Percentiles rank a stretch among this genome's conserved stretches.
Evolutionary conservation across 257 asterid species (phyloP).

Genomic region (Solanum rostratum): DNA sequence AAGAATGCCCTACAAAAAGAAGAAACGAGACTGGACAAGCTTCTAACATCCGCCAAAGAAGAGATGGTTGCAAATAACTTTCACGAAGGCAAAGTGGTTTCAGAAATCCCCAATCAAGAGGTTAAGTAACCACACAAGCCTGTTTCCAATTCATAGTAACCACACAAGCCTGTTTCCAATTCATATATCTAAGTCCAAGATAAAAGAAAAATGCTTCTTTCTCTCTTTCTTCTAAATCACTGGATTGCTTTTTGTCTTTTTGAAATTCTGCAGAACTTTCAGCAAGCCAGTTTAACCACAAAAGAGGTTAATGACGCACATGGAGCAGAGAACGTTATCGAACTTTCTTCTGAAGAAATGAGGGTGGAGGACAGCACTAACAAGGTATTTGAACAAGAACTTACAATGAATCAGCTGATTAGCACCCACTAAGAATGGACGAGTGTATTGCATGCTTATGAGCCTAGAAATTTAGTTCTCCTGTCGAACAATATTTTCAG

Average conservation of each 20-base stretch:
- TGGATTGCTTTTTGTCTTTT: neutral
- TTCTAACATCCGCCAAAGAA: neutral
- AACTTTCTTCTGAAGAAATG: slow-evolving; percentile 6
- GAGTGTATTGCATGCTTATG: neutral
- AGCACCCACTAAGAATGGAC: neutral
- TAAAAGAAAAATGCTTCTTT: neutral
- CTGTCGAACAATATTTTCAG: neutral
- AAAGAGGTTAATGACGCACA: neutral
- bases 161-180: neutral
- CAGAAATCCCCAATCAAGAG: slow-evolving; percentile 11
- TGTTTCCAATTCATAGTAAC: neutral
- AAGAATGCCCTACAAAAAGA: neutral
- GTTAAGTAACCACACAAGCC: neutral
- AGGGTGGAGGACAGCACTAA: neutral
- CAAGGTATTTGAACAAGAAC: slow-evolving; percentile 4
- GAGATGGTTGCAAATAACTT: neutral
- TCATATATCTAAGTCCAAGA: neutral
- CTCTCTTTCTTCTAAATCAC: neutral
- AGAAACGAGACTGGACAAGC: neutral
- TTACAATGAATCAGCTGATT: slow-evolving; percentile 4
- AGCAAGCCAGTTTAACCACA: neutral
- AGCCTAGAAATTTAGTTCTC: neutral
- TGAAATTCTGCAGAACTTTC: neutral
- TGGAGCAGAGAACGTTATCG: neutral
- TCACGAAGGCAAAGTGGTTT: neutral